Evolutionary conservation across 345 rosid genomes (phyloP).

Genomic region (Gossypium stocksii): DNA sequence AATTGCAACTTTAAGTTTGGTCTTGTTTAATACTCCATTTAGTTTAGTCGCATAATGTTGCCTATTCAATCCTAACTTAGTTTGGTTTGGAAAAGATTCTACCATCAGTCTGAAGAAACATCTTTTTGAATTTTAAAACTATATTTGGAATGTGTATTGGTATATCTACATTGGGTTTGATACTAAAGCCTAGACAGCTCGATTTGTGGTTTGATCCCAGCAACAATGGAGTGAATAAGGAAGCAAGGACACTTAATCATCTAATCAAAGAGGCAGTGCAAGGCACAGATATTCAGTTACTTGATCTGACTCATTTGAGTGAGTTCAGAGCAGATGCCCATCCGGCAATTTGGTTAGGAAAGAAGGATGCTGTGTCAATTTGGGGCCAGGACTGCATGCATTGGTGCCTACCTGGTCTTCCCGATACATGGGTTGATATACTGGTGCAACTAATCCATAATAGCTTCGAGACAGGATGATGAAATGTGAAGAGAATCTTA

Average conservation of each 20-base stretch:
- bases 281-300: conserved; percentile 50
- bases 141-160: background rate
- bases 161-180: background rate
- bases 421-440: conserved; percentile 91
- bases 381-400: conserved; percentile 99
- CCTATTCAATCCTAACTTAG: background rate
- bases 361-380: conserved; percentile 74
- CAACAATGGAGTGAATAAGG: conserved; percentile 80
- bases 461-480: conserved; percentile 28
- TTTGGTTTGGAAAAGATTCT: background rate
- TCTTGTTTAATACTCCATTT: background rate
- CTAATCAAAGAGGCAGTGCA: conserved; percentile 40
- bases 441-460: conserved; percentile 47
- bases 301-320: conserved; percentile 70
- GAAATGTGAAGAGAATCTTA: background rate
- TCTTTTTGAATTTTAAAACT: background rate
- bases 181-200: conserved; percentile 65
- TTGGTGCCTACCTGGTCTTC: conserved; percentile 97
- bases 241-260: conserved; percentile 66
- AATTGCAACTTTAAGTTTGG: background rate
- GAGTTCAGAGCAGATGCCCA: conserved; percentile 95
- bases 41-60: background rate
- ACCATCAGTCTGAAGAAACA: background rate
- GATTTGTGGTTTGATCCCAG: conserved; percentile 92
- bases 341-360: conserved; percentile 92